These are phyloP conservation scores for Trametes coccinea DNA, from an alignment of 768 basidiomycete species.

Conservation along the genomic window DNA sequence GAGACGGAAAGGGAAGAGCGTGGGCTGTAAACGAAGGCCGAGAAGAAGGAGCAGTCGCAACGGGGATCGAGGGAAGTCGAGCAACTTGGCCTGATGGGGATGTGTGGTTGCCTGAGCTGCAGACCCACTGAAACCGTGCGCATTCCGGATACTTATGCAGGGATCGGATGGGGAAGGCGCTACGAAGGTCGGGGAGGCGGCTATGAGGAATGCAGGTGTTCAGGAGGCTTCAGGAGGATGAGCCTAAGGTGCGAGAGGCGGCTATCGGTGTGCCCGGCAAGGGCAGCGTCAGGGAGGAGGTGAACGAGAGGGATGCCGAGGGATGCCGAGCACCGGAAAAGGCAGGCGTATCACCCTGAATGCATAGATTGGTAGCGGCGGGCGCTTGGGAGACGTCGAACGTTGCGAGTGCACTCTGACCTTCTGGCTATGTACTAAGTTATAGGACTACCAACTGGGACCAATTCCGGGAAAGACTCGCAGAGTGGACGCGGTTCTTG, in stretches of 20 bases:
- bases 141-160: too few species aligned
- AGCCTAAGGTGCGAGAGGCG: too few species aligned
- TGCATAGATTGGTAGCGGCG: background rate
- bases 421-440: background rate
- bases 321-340: constrained; percentile 2
- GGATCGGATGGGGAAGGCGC: background rate
- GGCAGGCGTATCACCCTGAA: constrained; percentile 4
- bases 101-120: background rate
- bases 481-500: background rate
- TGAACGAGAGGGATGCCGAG: constrained; percentile 1
- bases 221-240: too few species aligned
- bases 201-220: too few species aligned
- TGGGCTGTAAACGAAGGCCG: background rate
- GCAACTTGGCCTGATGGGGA: background rate
- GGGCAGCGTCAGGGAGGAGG: background rate
- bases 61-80: background rate
- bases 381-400: constrained; percentile 1
- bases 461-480: constrained; percentile 7
- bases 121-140: too few species aligned
- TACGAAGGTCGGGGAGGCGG: background rate
- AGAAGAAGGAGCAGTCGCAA: background rate
- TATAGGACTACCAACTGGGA: background rate
- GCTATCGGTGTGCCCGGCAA: too few species aligned
- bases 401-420: background rate
- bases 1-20: background rate